Evolutionary conservation across 768 basidiomycete species (phyloP).

Genomic region (Mycena belliarum): DNA sequence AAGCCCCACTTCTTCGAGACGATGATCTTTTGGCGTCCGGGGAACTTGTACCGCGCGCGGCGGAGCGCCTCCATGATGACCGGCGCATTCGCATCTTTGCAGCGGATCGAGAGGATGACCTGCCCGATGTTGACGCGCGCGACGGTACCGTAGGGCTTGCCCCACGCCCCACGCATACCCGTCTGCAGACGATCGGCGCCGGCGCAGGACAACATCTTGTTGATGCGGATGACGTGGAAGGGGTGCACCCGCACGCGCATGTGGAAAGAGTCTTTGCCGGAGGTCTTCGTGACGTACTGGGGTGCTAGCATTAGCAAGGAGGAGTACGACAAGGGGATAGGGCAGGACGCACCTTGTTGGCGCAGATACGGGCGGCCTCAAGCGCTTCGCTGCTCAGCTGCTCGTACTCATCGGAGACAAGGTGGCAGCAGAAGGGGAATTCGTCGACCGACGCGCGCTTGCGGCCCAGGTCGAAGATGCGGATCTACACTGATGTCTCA

Average conservation of each 20-base stretch:
- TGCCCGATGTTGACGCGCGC: constrained; percentile 98
- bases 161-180: constrained; percentile 99
- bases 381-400: constrained; percentile 94
- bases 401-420: constrained; percentile 98
- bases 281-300: constrained; percentile 91
- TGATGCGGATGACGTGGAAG: constrained; percentile 98
- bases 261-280: constrained; percentile 99
- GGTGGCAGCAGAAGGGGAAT: constrained; percentile 95
- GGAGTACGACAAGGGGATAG: not conserved
- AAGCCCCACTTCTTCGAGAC: constrained; percentile 99
- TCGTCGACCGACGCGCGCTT: constrained; percentile 97
- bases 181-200: constrained; percentile 97
- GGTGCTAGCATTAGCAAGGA: not conserved
- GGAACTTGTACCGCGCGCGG: constrained; percentile 99
- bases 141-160: constrained; percentile 95
- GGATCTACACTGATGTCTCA: constrained; percentile 59
- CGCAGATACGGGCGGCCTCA: constrained; percentile 98
- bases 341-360: constrained; percentile 69
- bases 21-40: constrained; percentile 97
- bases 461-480: constrained; percentile 93
- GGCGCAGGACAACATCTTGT: constrained; percentile 99
- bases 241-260: constrained; percentile 96
- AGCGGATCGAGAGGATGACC: constrained; percentile 85
- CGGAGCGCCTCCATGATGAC: constrained; percentile 97
- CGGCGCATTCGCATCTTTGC: constrained; percentile 82